These are phyloP conservation scores for Fusarium scirpi DNA, from an alignment of 2,329 filamentous ascomycete genomes.

Conservation along the genomic window DNA sequence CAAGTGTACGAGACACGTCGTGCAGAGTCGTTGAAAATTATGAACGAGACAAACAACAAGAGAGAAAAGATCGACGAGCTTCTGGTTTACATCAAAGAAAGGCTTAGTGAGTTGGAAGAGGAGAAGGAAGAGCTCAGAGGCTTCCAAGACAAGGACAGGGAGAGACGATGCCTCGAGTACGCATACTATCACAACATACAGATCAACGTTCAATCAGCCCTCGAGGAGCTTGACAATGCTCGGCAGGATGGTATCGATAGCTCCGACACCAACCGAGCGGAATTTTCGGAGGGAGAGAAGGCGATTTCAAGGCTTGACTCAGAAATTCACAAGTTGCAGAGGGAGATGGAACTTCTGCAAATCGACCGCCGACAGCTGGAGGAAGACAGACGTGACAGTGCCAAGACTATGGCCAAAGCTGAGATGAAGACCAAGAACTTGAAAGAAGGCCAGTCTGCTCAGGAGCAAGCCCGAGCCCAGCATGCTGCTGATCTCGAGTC, in stretches of 20 bases:
- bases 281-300: conserved; percentile 82
- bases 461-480: conserved; percentile 77
- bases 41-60: conserved; percentile 96
- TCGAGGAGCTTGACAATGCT: conserved; percentile 85
- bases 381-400: conserved; percentile 85
- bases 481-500: conserved; percentile 78
- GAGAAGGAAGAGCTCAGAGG: conserved; percentile 96
- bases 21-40: conserved; percentile 93
- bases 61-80: conserved; percentile 93
- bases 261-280: conserved; percentile 82
- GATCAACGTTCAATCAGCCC: conserved; percentile 77
- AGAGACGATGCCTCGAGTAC: conserved; percentile 92
- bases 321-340: conserved; percentile 82
- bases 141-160: conserved; percentile 94
- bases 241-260: conserved; percentile 86
- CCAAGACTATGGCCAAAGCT: conserved; percentile 83
- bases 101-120: conserved; percentile 89
- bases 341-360: conserved; percentile 84
- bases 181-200: conserved; percentile 94
- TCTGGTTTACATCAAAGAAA: conserved; percentile 90
- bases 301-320: conserved; percentile 81
- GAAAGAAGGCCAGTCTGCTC: conserved; percentile 82
- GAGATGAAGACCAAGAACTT: conserved; percentile 88
- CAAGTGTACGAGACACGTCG: conserved; percentile 95
- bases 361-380: conserved; percentile 90